A percentile compares a stretch with the other conserved stretches of the same genome.
phyloP scores from a whole-genome alignment of 768 basidiomycete species.

The Leccinum broughii region DNA sequence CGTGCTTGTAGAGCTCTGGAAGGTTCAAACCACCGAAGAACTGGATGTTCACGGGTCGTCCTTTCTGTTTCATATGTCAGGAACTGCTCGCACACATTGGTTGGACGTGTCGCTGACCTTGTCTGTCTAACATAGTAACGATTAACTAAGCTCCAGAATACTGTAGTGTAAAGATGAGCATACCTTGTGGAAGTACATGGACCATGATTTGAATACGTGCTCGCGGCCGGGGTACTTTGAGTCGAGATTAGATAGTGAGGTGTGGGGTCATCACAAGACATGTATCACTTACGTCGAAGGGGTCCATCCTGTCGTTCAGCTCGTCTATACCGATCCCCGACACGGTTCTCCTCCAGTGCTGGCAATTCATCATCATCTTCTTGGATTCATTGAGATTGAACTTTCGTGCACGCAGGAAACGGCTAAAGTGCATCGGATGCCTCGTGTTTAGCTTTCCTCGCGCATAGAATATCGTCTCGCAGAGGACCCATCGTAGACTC shows the following conservation, averaged over 20 bases:
- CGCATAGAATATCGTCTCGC: neutral
- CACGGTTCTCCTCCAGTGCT: slow-evolving; percentile 66
- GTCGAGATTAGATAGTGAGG: neutral
- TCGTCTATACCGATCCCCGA: slow-evolving; percentile 67
- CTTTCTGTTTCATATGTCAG: slow-evolving; percentile 44
- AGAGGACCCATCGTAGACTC: slow-evolving; percentile 23
- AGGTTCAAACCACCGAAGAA: slow-evolving; percentile 61
- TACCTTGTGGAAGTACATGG: slow-evolving; percentile 78
- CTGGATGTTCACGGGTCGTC: slow-evolving; percentile 71
- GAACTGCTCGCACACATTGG: neutral
- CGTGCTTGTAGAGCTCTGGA: slow-evolving; percentile 52
- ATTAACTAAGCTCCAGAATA: neutral
- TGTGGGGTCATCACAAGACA: neutral
- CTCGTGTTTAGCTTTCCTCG: slow-evolving; percentile 8
- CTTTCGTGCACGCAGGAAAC: slow-evolving; percentile 75
- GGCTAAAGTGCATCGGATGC: slow-evolving; percentile 38
- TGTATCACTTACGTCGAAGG: slow-evolving; percentile 59
- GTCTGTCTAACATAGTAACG: slow-evolving; percentile 49
- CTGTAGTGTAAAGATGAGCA: slow-evolving; percentile 11
- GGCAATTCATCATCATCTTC: slow-evolving; percentile 65
- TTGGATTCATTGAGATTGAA: slow-evolving; percentile 60
- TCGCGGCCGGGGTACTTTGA: slow-evolving; percentile 68
- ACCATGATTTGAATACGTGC: slow-evolving; percentile 73
- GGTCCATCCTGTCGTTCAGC: slow-evolving; percentile 60
- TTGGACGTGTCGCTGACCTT: slow-evolving; percentile 46